phyloP scores from a whole-genome alignment of 495 filamentous ascomycete species.

The Margaritispora aquatica region DNA sequence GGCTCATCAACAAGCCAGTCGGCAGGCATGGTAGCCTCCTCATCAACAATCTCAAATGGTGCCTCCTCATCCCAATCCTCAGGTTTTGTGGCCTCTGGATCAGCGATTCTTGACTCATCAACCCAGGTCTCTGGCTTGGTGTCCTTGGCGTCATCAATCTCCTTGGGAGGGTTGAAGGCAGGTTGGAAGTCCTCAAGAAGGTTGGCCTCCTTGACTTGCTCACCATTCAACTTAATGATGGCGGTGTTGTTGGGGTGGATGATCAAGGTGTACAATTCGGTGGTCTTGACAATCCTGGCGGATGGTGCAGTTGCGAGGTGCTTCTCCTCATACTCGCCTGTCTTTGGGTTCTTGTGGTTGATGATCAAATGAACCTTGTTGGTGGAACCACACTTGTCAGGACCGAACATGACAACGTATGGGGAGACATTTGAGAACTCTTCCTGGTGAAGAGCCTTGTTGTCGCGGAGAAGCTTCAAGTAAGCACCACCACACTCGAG shows the following conservation, averaged over 20 bases:
- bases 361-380: constrained; percentile 99
- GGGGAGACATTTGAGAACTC: constrained; percentile 98
- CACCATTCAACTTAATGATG: constrained; percentile 84
- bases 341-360: constrained; percentile 99
- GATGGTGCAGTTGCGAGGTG: constrained; percentile 80
- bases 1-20: constrained; percentile 97
- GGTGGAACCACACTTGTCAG: constrained; percentile 96
- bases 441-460: constrained; percentile 90
- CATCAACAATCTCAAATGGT: constrained; percentile 89
- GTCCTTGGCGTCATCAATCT: constrained; percentile 96
- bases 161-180: constrained; percentile 86
- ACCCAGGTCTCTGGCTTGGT: constrained; percentile 95
- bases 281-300: constrained; percentile 83
- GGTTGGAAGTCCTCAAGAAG: constrained; percentile 94
- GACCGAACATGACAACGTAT: constrained; percentile 99
- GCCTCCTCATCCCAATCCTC: constrained; percentile 99
- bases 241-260: constrained; percentile 94
- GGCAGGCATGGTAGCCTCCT: constrained; percentile 84
- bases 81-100: constrained; percentile 93
- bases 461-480: constrained; percentile 97
- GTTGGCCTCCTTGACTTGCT: constrained; percentile 76
- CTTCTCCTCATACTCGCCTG: constrained; percentile 99
- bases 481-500: constrained; percentile 99
- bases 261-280: constrained; percentile 91
- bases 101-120: constrained; percentile 81